phyloP scores from a whole-genome alignment of 805 yeast genomes.

The Starmera amethionina region DNA sequence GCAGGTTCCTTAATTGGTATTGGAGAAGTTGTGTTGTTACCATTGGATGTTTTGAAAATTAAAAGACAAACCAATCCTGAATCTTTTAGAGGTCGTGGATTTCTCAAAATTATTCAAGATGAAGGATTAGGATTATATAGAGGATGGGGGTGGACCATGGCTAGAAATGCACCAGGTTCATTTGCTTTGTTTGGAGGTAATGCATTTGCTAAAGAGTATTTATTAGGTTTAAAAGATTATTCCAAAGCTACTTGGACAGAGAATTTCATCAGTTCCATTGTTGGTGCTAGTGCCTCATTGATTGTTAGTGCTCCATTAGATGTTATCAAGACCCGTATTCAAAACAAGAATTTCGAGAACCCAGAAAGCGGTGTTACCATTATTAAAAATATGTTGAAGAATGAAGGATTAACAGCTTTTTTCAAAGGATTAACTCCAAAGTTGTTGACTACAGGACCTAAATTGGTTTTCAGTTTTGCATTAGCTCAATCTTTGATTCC shows the following conservation, averaged over 20 bases:
- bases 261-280: conserved; percentile 88
- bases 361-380: conserved; percentile 92
- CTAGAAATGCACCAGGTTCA: conserved; percentile 98
- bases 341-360: conserved; percentile 90
- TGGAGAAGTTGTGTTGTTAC: conserved; percentile 93
- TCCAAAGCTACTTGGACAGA: conserved; percentile 89
- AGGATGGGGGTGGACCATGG: conserved; percentile 99
- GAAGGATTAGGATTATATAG: conserved; percentile 92
- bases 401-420: conserved; percentile 84
- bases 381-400: conserved; percentile 83
- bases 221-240: conserved; percentile 79
- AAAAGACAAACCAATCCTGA: conserved; percentile 99
- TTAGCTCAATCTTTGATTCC: conserved; percentile 96
- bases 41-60: conserved; percentile 92
- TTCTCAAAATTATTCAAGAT: conserved; percentile 72
- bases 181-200: conserved; percentile 97
- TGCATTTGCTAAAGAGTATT: conserved; percentile 96
- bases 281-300: conserved; percentile 94
- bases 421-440: conserved; percentile 97
- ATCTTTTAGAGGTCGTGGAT: conserved; percentile 97
- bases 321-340: conserved; percentile 97
- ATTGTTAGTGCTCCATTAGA: conserved; percentile 97
- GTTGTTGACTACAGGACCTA: conserved; percentile 95
- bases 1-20: conserved; percentile 97
- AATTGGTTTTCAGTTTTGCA: conserved; percentile 96